These are phyloP conservation scores for Medicago arabica DNA, from an alignment of 306 rosid species.

Conservation along the genomic window DNA sequence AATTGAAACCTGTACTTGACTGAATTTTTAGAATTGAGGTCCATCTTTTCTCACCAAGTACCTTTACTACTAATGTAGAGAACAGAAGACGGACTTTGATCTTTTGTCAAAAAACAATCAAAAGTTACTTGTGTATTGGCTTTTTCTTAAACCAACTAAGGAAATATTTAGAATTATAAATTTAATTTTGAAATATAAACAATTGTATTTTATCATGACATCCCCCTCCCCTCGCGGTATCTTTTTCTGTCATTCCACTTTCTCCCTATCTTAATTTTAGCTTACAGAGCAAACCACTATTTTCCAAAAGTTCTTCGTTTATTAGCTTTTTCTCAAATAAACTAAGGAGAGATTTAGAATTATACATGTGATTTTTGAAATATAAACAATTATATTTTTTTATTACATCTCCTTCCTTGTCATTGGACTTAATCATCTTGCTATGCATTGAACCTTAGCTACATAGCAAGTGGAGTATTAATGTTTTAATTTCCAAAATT, in stretches of 20 bases:
- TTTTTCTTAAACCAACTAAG: slow-evolving; percentile 11
- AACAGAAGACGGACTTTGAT: slow-evolving; percentile 9
- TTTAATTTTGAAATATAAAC: slow-evolving; percentile 20
- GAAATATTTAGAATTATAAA: slow-evolving; percentile 9
- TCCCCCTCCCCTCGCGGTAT: neutral
- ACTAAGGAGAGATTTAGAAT: slow-evolving; percentile 1
- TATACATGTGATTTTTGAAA: slow-evolving; percentile 21
- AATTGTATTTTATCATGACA: slow-evolving; percentile 9
- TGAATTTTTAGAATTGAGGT: slow-evolving; percentile 4
- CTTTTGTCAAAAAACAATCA: slow-evolving; percentile 15
- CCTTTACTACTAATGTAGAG: slow-evolving; percentile 11
- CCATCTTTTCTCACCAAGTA: slow-evolving; percentile 12
- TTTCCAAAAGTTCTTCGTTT: neutral
- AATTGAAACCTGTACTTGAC: slow-evolving; percentile 13
- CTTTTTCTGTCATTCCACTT: slow-evolving; percentile 20
- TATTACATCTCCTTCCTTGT: neutral
- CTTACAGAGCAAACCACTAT: neutral
- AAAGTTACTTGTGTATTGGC: slow-evolving; percentile 4
- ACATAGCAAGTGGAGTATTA: too few species aligned
- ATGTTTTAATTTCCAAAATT: too few species aligned
- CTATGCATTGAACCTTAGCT: too few species aligned
- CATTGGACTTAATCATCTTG: too few species aligned
- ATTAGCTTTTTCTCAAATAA: slow-evolving; percentile 12
- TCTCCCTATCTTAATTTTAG: slow-evolving; percentile 5
- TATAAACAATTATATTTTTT: slow-evolving; percentile 15